Evolutionary conservation across 345 rosid species (phyloP).

Genomic region (Raphanus raphanistrum): DNA sequence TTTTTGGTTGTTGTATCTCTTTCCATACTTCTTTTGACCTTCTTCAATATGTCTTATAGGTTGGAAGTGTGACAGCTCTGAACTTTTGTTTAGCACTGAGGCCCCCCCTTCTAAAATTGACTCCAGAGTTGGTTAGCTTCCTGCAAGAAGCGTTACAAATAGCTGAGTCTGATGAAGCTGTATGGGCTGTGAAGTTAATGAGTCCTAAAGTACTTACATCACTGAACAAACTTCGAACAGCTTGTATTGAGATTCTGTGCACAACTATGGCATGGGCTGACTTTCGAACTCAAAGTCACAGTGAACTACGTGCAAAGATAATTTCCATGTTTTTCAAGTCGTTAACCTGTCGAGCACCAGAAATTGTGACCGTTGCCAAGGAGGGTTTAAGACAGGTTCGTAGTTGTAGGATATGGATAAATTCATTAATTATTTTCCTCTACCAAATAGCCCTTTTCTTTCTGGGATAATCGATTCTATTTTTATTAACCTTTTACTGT

Average conservation of each 20-base stretch:
- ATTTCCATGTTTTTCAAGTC: conserved; percentile 99
- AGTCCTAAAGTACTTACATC: conserved; percentile 81
- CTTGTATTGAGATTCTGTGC: conserved; percentile 94
- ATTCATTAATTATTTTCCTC: conserved; percentile 1
- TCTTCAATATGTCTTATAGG: conserved; percentile 49
- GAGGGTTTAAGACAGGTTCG: conserved; percentile 92
- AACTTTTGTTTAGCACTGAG: conserved; percentile 94
- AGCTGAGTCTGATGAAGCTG: conserved; percentile 97
- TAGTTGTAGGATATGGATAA: conserved; percentile 9
- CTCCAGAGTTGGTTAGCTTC: conserved; percentile 86
- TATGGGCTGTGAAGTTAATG: conserved; percentile 86
- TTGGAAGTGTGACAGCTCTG: conserved; percentile 94
- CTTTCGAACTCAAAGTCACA: conserved; percentile 78
- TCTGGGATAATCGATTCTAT: conserved; percentile 5
- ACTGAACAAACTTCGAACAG: conserved; percentile 80
- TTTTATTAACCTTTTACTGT: neutral
- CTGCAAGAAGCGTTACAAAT: conserved; percentile 98
- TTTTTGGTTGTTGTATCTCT: conserved; percentile 15
- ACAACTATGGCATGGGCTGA: conserved; percentile 99
- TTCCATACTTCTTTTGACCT: conserved; percentile 28
- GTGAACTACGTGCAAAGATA: conserved; percentile 87
- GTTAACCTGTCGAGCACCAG: conserved; percentile 85
- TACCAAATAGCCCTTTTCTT: conserved; percentile 22
- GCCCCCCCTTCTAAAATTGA: conserved; percentile 96
- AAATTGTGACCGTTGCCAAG: conserved; percentile 96